Evolutionary conservation across 345 rosid genomes (phyloP).

Genomic region (Durio zibethinus): DNA sequence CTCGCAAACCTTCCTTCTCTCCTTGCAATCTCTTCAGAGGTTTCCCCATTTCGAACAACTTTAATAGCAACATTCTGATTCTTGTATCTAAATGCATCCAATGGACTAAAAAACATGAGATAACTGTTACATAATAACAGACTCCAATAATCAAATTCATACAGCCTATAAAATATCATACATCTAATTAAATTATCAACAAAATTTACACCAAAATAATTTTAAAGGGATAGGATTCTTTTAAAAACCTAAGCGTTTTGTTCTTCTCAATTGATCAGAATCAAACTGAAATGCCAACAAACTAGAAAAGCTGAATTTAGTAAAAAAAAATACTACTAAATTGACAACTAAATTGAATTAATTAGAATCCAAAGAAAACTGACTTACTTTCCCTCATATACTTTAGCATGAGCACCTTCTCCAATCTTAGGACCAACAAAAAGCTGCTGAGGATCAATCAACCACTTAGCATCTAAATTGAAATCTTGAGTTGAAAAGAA

Average conservation of each 20-base stretch:
- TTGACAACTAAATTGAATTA: conserved; percentile 1
- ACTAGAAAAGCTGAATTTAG: background rate
- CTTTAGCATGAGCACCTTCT: conserved; percentile 99
- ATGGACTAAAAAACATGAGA: conserved; percentile 8
- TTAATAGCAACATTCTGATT: conserved; percentile 88
- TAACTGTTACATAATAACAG: background rate
- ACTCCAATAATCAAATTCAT: conserved; percentile 1
- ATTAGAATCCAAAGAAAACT: conserved; percentile 5
- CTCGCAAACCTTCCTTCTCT: conserved; percentile 73
- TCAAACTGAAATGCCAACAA: background rate
- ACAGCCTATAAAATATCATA: background rate
- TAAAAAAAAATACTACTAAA: background rate
- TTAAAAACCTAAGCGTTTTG: background rate
- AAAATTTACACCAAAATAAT: background rate
- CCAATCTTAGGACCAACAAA: conserved; percentile 98
- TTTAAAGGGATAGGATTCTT: background rate
- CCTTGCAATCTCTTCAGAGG: conserved; percentile 80
- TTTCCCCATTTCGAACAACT: conserved; percentile 69
- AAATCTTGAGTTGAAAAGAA: conserved; percentile 56
- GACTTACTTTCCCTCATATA: conserved; percentile 97
- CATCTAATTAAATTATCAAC: background rate
- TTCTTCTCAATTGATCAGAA: background rate
- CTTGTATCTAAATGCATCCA: conserved; percentile 50
- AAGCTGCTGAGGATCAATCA: conserved; percentile 84
- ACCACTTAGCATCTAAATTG: conserved; percentile 77